These are phyloP conservation scores for Neoscytalidium dimidiatum DNA, from an alignment of 2,329 filamentous ascomycete species.

Conservation along the genomic window DNA sequence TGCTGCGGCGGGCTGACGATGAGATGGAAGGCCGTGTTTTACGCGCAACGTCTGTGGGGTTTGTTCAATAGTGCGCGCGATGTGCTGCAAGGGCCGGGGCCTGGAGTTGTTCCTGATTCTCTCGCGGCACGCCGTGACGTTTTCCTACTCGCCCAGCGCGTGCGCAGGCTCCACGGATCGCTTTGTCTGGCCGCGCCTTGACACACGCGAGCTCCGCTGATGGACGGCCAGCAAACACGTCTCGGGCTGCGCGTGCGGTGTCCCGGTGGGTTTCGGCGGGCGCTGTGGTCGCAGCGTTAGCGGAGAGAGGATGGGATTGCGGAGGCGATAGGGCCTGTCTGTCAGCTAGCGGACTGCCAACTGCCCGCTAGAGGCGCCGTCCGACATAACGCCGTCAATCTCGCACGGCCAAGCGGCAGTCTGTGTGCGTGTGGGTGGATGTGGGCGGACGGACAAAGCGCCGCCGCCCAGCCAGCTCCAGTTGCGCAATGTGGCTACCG, in stretches of 20 bases:
- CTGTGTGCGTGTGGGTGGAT: no score
- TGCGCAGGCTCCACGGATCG: slow-evolving; percentile 13
- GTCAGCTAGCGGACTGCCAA: background rate
- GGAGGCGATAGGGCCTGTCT: slow-evolving; percentile 3
- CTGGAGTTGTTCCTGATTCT: slow-evolving; percentile 17
- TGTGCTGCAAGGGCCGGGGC: slow-evolving; percentile 17
- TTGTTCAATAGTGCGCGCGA: slow-evolving; percentile 5
- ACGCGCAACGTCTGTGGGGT: slow-evolving; percentile 12
- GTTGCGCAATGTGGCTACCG: slow-evolving; percentile 17
- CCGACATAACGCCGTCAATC: slow-evolving; percentile 5
- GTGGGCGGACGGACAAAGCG: slow-evolving; percentile 8
- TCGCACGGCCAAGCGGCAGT: background rate
- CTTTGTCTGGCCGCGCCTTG: slow-evolving; percentile 1
- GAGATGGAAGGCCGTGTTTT: background rate
- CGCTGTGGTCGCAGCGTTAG: background rate
- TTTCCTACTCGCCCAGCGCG: slow-evolving; percentile 3
- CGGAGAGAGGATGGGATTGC: slow-evolving; percentile 2
- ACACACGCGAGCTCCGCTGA: slow-evolving; percentile 12
- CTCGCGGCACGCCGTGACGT: slow-evolving; percentile 3
- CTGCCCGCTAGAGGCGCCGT: background rate
- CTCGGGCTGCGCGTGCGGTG: background rate
- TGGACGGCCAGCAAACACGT: slow-evolving; percentile 10
- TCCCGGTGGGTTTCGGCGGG: background rate
- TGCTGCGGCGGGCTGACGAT: background rate
- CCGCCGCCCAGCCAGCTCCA: background rate